A percentile compares a stretch with the other conserved stretches of the same genome.
These are phyloP conservation scores for Miamiensis avidus DNA, from an alignment of 169 alveolate species.

Conservation along the genomic window DNA sequence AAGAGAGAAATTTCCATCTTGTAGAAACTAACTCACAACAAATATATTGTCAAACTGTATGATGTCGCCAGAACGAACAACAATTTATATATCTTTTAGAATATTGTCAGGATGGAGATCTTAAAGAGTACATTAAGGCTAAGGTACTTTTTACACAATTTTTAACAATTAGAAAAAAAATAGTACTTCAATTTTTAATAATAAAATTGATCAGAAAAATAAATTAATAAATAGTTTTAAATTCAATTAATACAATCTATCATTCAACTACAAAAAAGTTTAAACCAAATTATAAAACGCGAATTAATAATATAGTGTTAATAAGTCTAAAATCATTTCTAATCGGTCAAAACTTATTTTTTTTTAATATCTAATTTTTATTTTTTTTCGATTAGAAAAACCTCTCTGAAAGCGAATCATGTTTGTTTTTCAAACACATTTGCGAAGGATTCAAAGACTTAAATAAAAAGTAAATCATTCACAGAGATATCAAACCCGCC, in stretches of 20 bases:
- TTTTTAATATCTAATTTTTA: too few relatives aligned
- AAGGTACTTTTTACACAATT: background rate
- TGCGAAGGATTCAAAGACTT: constrained; percentile 48
- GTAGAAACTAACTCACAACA: constrained; percentile 26
- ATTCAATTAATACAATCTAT: too few relatives aligned
- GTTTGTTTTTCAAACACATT: constrained; percentile 42
- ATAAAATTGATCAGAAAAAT: too few relatives aligned
- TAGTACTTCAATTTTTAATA: too few relatives aligned
- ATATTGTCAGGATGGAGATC: constrained; percentile 47
- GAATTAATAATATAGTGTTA: too few relatives aligned
- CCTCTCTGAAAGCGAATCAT: constrained; percentile 29
- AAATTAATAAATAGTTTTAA: too few relatives aligned
- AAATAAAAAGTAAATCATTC: constrained; percentile 32
- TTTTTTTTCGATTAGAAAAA: background rate
- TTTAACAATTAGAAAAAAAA: too few relatives aligned
- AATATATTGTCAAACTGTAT: constrained; percentile 30
- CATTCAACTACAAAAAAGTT: too few relatives aligned
- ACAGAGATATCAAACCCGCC: constrained; percentile 52
- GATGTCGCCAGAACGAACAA: constrained; percentile 34
- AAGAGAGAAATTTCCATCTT: constrained; percentile 47
- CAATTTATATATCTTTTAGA: constrained; percentile 45
- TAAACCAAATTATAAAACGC: too few relatives aligned
- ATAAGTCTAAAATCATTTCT: too few relatives aligned
- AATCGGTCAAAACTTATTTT: too few relatives aligned
- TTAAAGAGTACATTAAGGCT: constrained; percentile 23